A percentile compares a stretch with the other conserved stretches of the same genome.
phyloP scores from a whole-genome alignment of 441 rosid species.

The Bruguiera hainesii region DNA sequence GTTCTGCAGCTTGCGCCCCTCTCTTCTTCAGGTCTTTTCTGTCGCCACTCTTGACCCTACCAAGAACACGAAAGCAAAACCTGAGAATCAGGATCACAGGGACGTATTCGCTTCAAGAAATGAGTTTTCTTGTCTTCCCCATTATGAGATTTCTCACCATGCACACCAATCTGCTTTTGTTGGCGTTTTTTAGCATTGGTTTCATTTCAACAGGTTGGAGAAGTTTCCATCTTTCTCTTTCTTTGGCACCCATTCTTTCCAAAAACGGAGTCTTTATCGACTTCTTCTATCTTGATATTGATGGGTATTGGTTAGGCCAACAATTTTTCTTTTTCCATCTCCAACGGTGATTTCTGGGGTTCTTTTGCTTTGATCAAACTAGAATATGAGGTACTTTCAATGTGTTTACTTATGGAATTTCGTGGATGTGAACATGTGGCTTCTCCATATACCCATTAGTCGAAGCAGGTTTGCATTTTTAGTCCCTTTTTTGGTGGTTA shows the following conservation, averaged over 20 bases:
- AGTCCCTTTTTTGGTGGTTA: slow-evolving; percentile 4
- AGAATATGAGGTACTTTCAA: not conserved
- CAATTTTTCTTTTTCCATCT: not conserved
- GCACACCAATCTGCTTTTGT: slow-evolving; percentile 29
- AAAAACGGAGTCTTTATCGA: slow-evolving; percentile 5
- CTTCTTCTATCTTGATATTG: slow-evolving; percentile 8
- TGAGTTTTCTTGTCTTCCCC: slow-evolving; percentile 24
- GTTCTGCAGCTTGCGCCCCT: slow-evolving; percentile 2
- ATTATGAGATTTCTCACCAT: slow-evolving; percentile 27
- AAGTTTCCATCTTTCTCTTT: not conserved
- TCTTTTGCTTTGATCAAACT: not conserved
- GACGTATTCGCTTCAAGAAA: slow-evolving; percentile 16
- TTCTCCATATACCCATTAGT: not conserved
- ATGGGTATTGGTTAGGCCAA: not conserved
- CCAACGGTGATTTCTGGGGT: not conserved
- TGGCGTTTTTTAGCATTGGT: slow-evolving; percentile 37
- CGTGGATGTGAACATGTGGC: slow-evolving; percentile 10
- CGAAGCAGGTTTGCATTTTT: not conserved
- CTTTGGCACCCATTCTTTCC: not conserved
- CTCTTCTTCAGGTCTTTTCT: slow-evolving; percentile 17
- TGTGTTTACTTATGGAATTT: not conserved
- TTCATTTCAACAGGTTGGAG: slow-evolving; percentile 48
- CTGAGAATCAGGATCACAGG: not conserved
- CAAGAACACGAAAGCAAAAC: slow-evolving; percentile 6
- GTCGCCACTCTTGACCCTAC: slow-evolving; percentile 16